phyloP scores from a whole-genome alignment of 805 yeast genomes.

The Zygosaccharomyces rouxii region DNA sequence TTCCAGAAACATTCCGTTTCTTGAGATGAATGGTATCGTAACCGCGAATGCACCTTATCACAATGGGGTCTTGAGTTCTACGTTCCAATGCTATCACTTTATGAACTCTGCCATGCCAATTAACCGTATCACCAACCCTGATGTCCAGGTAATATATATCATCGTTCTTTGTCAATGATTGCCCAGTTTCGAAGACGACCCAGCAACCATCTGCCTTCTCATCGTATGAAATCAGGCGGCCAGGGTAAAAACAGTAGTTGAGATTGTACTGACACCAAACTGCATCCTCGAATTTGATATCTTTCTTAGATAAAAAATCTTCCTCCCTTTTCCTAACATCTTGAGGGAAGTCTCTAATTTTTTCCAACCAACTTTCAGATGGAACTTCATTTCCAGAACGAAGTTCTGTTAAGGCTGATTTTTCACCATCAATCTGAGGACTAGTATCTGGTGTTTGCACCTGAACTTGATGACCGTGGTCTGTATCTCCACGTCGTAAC shows the following conservation, averaged over 20 bases:
- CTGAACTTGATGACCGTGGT: neutral
- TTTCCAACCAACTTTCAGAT: neutral
- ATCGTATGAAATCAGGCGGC: conserved; percentile 33
- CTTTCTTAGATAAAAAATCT: conserved; percentile 25
- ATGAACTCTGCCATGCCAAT: conserved; percentile 36
- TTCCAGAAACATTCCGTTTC: conserved; percentile 24
- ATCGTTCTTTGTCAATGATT: conserved; percentile 18
- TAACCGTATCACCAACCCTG: conserved; percentile 52
- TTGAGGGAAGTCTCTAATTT: neutral
- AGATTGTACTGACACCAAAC: conserved; percentile 54
- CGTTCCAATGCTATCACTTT: conserved; percentile 46
- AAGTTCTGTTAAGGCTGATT: neutral
- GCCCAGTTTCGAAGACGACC: conserved; percentile 25
- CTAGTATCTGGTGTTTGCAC: neutral
- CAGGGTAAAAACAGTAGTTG: conserved; percentile 46
- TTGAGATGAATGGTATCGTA: conserved; percentile 46
- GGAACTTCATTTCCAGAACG: neutral
- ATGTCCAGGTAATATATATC: conserved; percentile 47
- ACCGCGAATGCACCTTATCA: conserved; percentile 56
- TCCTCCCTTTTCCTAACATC: conserved; percentile 9
- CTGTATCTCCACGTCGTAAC: neutral
- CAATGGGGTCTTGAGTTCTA: conserved; percentile 17
- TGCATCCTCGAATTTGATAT: conserved; percentile 34
- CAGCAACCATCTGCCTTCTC: conserved; percentile 15
- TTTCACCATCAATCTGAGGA: neutral